Percentiles rank a stretch among this genome's conserved stretches.
Evolutionary conservation across 257 asterid species (phyloP).

Genomic region (Coffea canephora): DNA sequence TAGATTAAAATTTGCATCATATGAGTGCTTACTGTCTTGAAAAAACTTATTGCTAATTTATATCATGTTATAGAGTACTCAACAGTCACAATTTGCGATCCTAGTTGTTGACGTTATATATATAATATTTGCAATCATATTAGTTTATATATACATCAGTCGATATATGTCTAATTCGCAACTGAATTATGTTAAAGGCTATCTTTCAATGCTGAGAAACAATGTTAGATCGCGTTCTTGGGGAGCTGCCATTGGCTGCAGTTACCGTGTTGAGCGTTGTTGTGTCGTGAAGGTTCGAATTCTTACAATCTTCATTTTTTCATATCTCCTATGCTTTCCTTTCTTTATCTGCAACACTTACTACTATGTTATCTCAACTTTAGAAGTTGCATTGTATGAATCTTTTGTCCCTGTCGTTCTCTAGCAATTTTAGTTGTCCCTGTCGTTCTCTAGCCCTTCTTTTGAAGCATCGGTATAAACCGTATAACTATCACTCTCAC

Average conservation of each 20-base stretch:
- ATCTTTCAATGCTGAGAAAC: slow-evolving; percentile 85
- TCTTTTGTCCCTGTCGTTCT: neutral
- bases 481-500: no score
- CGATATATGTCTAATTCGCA: neutral
- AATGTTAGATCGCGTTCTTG: slow-evolving; percentile 96
- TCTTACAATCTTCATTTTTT: slow-evolving; percentile 12
- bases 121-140: no score
- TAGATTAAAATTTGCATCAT: neutral
- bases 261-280: slow-evolving; percentile 89
- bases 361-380: neutral
- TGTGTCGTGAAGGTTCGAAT: slow-evolving; percentile 75
- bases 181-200: slow-evolving; percentile 48
- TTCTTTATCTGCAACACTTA: neutral
- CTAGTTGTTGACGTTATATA: neutral
- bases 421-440: neutral
- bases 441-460: no score
- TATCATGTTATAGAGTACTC: neutral
- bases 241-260: slow-evolving; percentile 96
- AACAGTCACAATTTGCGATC: neutral
- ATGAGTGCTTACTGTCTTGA: neutral
- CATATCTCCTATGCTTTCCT: neutral
- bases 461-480: no score
- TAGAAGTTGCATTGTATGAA: no score
- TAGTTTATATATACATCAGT: no score
- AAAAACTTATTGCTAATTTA: neutral